Base-by-base conservation (phyloP, 1,139 yeast species). In the Debaryomyces sp. region DNA sequence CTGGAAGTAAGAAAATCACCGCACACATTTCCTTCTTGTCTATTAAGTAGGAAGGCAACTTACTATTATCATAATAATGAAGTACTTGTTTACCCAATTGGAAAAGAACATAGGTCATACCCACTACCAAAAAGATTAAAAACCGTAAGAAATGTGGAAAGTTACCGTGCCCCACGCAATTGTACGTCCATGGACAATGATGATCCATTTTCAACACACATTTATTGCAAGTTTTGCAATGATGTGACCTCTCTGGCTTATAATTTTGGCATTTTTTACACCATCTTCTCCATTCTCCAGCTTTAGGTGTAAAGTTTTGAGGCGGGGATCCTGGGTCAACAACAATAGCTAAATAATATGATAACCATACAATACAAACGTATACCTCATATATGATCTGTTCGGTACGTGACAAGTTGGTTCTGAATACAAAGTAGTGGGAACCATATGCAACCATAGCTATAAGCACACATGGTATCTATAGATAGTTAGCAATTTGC, bases 181-280 rank as follows among this genome's bases (percentile, higher is more conserved):
- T 77, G 5, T 96, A 83, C 61, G 94, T 91, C 99, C 99, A 94
- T 0, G 99, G 98, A 64, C 99, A 94, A 67, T 89, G 96, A 62
- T 94, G 99, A 67, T 87, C 95, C 94, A 87, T 87, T 52, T 78
- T 75, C 49, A 94, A 73, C 1, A 89, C 79, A 67, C 99, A 94
- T 46, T 68, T 69, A 9, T 82, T 78, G 55, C 95, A 84, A 18
- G 81, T 70, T 1, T 89, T 84, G 50, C 99, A 94, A 66, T 94
- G 98, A 63, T 94, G 99, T 50, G 89, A 80, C 50, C 99, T 72
- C 63, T 94, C 98, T 0, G 99, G 99, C 64, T 94, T 94, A 94
- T 96, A 91, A 44, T 82, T 84, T 42, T 72, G 63, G 64, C 99
- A 94, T 56, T 85, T 88, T 50, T 74, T 73, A 64, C 97, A 54